A percentile compares a stretch with the other conserved stretches of the same genome.
Conservation (phyloP, 768 basidiomycete genomes). For the Agaricus subrufescens region DNA sequence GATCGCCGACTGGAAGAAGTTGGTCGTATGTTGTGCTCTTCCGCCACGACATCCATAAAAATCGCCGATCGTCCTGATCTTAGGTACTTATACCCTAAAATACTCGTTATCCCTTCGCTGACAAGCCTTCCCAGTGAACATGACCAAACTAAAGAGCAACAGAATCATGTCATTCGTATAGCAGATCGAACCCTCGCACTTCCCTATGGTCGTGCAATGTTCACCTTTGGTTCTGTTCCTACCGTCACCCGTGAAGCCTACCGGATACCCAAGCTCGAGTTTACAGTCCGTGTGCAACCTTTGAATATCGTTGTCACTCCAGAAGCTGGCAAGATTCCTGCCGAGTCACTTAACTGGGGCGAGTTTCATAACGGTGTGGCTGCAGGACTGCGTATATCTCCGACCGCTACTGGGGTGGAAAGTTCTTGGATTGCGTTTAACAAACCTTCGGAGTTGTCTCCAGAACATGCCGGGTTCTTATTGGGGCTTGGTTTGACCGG, state of each 20-base stretch:
- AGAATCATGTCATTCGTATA: conserved; percentile 72
- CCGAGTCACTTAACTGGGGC: conserved; percentile 84
- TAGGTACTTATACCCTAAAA: conserved; percentile 27
- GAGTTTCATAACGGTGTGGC: conserved; percentile 98
- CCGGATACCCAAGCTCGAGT: conserved; percentile 75
- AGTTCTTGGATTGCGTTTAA: conserved; percentile 97
- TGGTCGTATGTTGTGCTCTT: conserved; percentile 84
- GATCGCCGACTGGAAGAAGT: conserved; percentile 92
- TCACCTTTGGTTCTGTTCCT: conserved; percentile 80
- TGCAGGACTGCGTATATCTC: conserved; percentile 80
- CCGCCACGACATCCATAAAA: conserved; percentile 60
- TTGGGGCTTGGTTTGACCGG: conserved; percentile 90
- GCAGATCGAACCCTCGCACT: conserved; percentile 88
- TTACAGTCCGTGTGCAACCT: conserved; percentile 68
- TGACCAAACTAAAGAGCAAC: conserved; percentile 83
- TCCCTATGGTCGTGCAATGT: conserved; percentile 87
- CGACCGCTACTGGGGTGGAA: conserved; percentile 71
- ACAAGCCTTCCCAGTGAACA: conserved; percentile 56
- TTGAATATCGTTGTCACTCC: conserved; percentile 59
- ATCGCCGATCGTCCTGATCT: conserved; percentile 63
- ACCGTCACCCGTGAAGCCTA: conserved; percentile 77
- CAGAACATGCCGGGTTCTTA: conserved; percentile 95
- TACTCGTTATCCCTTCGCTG: neutral
- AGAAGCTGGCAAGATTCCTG: conserved; percentile 67
- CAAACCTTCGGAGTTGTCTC: conserved; percentile 83